These are phyloP conservation scores for Rhodosorus marinus DNA, from an alignment of 23 red algal species.

Conservation along the genomic window DNA sequence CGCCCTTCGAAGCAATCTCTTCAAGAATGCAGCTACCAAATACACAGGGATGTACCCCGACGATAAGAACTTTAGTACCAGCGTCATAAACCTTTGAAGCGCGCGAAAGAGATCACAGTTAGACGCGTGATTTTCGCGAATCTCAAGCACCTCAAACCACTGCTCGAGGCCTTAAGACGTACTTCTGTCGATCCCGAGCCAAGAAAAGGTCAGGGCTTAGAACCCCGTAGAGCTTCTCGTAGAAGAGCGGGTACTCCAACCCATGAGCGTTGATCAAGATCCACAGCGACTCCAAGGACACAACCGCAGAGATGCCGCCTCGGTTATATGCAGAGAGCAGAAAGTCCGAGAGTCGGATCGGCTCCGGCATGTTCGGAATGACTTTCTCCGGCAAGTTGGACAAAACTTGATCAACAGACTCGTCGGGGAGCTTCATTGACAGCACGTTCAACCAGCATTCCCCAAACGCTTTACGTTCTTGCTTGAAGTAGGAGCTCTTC, in stretches of 20 bases:
- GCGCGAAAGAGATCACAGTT: no score
- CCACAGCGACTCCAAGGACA: background rate
- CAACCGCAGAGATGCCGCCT: background rate
- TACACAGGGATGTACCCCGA: constrained; percentile 22
- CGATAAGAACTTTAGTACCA: constrained; percentile 21
- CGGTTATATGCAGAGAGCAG: constrained; percentile 14
- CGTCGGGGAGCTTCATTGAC: background rate
- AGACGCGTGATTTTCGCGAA: no score
- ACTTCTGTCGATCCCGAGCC: constrained; percentile 5
- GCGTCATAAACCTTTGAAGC: no score
- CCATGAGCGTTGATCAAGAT: background rate
- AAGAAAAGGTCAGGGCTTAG: constrained; percentile 16
- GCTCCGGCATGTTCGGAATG: constrained; percentile 36
- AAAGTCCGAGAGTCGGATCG: constrained; percentile 45
- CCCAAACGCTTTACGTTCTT: background rate
- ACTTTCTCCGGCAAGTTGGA: constrained; percentile 14
- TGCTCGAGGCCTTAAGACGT: no score
- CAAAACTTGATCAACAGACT: constrained; percentile 1
- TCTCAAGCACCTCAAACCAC: no score
- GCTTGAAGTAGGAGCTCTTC: no score
- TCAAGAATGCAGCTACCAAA: constrained; percentile 51
- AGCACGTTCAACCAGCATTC: background rate
- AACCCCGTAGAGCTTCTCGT: constrained; percentile 41
- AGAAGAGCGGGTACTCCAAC: constrained; percentile 78
- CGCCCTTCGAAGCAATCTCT: constrained; percentile 43